Evolutionary conservation across 108 stramenopile species (phyloP).

Genomic region (Schizochytrium sp.): DNA sequence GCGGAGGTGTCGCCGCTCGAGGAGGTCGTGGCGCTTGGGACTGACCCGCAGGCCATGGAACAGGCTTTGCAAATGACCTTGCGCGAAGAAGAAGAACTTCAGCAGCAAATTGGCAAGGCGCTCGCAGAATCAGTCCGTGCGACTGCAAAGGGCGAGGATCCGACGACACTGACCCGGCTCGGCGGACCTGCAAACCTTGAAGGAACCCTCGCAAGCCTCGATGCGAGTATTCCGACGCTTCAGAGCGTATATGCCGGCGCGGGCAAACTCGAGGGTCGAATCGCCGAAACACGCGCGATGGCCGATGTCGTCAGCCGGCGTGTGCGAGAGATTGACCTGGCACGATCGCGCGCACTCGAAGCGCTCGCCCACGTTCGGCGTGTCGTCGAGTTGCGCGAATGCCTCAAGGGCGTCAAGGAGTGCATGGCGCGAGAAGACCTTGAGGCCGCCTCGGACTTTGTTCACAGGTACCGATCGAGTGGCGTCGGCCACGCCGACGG

Average conservation of each 20-base stretch:
- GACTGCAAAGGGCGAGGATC: neutral
- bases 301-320: slow-evolving; percentile 4
- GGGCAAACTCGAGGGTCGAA: neutral
- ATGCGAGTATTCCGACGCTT: neutral
- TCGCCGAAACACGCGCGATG: neutral
- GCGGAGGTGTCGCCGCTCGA: neutral
- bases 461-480: neutral
- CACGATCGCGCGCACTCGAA: neutral
- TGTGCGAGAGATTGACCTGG: neutral
- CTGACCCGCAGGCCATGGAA: neutral
- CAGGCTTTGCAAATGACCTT: neutral
- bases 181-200: neutral
- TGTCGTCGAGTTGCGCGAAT: neutral
- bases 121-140: neutral
- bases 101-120: neutral
- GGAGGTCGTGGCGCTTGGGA: neutral
- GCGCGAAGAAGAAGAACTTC: neutral
- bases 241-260: neutral
- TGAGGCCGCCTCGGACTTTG: neutral
- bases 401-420: slow-evolving; percentile 17
- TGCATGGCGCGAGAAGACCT: neutral
- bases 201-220: neutral
- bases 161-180: too few species aligned
- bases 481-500: neutral
- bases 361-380: neutral